These are phyloP conservation scores for Microstegium vimineum DNA, from an alignment of 176 grass and related monocot genomes.

Conservation along the genomic window DNA sequence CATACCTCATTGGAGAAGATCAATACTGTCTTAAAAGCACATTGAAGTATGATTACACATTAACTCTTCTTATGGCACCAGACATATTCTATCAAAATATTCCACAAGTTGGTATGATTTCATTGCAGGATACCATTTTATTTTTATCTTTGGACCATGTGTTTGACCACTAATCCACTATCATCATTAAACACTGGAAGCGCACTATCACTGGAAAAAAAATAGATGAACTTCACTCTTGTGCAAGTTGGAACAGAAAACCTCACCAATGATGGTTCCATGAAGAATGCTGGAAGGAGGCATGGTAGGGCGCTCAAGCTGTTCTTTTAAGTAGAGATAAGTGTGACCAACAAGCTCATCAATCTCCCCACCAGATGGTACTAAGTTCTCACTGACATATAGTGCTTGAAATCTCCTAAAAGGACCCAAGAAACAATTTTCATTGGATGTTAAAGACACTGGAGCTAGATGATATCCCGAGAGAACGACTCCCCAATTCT, in stretches of 20 bases:
- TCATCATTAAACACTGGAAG: neutral
- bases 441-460: neutral
- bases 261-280: slow-evolving; percentile 91
- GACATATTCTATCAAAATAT: neutral
- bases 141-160: neutral
- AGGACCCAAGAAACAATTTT: slow-evolving; percentile 3
- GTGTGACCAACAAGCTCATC: slow-evolving; percentile 87
- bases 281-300: slow-evolving; percentile 95
- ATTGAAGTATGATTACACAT: neutral
- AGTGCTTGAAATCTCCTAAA: slow-evolving; percentile 87
- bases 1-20: neutral
- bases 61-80: slow-evolving; percentile 3
- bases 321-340: slow-evolving; percentile 92
- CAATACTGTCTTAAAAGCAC: slow-evolving; percentile 4
- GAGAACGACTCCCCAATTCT: neutral
- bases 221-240: neutral
- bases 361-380: slow-evolving; percentile 55
- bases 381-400: slow-evolving; percentile 63
- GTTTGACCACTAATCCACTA: neutral
- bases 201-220: neutral
- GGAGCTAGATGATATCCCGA: neutral
- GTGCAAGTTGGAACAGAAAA: slow-evolving; percentile 23
- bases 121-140: neutral
- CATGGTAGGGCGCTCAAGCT: slow-evolving; percentile 49
- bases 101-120: neutral